These are phyloP conservation scores for Nicotiana sylvestris DNA, from an alignment of 257 asterid genomes.

Conservation along the genomic window DNA sequence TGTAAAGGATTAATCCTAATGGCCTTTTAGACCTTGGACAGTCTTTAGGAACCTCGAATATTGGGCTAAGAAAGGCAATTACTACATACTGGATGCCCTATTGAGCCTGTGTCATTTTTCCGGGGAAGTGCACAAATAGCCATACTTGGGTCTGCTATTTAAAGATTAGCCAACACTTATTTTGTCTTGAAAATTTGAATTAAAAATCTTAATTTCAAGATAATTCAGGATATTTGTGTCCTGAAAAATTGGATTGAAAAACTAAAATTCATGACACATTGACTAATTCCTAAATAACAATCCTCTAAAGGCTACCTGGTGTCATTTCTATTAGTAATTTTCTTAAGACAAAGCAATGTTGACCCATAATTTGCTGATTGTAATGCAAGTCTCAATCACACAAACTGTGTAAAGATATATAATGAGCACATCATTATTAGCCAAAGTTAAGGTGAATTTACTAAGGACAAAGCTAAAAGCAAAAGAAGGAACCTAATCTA, in stretches of 20 bases:
- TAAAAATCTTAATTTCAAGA: too few species aligned
- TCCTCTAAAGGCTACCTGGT: too few species aligned
- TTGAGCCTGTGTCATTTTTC: background rate
- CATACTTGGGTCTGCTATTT: too few species aligned
- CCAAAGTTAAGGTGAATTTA: background rate
- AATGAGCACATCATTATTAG: background rate
- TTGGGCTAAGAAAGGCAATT: background rate
- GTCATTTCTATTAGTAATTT: too few species aligned
- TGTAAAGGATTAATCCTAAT: background rate
- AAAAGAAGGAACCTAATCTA: background rate
- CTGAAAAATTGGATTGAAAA: too few species aligned
- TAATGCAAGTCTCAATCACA: background rate
- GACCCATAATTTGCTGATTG: background rate
- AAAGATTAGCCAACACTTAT: too few species aligned
- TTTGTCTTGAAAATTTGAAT: too few species aligned
- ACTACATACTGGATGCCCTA: background rate
- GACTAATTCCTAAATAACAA: too few species aligned
- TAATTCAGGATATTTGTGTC: too few species aligned
- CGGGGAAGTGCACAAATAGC: too few species aligned
- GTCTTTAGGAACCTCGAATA: background rate
- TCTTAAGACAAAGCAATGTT: background rate
- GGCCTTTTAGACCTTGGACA: background rate
- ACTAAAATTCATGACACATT: too few species aligned
- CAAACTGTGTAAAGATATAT: background rate
- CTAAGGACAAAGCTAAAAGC: constrained; percentile 1